Conservation (phyloP, 441 rosid genomes). For the Populus tomentosa region DNA sequence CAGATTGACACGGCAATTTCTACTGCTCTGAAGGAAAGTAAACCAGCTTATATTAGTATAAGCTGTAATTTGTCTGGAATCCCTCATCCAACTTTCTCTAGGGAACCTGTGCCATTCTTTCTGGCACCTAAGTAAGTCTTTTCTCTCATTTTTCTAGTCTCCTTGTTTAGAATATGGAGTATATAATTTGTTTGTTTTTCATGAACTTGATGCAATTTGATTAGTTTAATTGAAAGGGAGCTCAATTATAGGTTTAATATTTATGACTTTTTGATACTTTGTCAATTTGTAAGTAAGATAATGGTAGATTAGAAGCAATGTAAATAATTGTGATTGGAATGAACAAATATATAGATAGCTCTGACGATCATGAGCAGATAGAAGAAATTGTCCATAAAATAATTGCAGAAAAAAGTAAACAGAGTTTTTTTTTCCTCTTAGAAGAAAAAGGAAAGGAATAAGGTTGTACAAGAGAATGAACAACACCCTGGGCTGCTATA, state of each 20-base stretch:
- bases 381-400: not conserved
- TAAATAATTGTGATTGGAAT: not conserved
- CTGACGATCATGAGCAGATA: not conserved
- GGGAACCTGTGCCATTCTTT: too few species aligned
- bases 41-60: too few species aligned
- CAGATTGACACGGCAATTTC: too few species aligned
- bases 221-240: too few species aligned
- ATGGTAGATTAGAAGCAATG: not conserved
- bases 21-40: too few species aligned
- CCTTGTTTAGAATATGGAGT: not conserved
- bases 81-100: too few species aligned
- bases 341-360: not conserved
- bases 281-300: not conserved
- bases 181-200: too few species aligned
- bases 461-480: not conserved
- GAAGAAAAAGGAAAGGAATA: too few species aligned
- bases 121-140: constrained; percentile 39
- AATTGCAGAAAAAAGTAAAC: not conserved
- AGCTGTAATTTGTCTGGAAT: too few species aligned
- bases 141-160: not conserved
- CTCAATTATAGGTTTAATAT: not conserved
- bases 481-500: not conserved
- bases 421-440: too few species aligned
- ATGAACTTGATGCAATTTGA: too few species aligned
- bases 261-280: not conserved